These are phyloP conservation scores for Trichoderma aggressivum DNA, from an alignment of 2,329 filamentous ascomycete genomes.

Conservation along the genomic window DNA sequence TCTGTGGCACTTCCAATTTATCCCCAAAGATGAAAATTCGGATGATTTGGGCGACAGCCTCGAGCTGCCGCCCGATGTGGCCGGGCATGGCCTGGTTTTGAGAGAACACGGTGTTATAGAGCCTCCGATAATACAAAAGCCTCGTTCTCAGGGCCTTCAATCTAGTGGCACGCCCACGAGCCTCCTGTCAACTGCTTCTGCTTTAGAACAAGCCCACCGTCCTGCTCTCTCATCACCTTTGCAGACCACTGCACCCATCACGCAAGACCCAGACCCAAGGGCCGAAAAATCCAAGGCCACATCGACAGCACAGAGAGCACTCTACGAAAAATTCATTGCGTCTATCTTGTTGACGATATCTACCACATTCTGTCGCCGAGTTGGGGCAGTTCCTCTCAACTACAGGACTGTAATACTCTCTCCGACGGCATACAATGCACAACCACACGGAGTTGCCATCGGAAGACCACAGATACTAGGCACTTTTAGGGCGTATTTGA, in stretches of 20 bases:
- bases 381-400: conserved; percentile 51
- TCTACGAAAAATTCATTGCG: conserved; percentile 53
- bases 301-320: conserved; percentile 35
- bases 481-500: conserved; percentile 53
- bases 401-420: conserved; percentile 50
- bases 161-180: conserved; percentile 45
- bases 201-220: conserved; percentile 36
- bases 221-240: conserved; percentile 20
- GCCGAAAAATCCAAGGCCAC: conserved; percentile 26
- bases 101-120: conserved; percentile 52
- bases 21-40: conserved; percentile 39
- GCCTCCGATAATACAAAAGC: conserved; percentile 46
- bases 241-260: conserved; percentile 5
- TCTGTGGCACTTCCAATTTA: conserved; percentile 54
- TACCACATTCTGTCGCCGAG: conserved; percentile 46
- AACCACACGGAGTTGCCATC: conserved; percentile 21
- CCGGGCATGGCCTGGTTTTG: conserved; percentile 42
- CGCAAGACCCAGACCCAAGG: conserved; percentile 28
- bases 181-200: conserved; percentile 42
- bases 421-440: conserved; percentile 21
- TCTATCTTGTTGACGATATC: conserved; percentile 52
- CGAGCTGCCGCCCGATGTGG: conserved; percentile 41
- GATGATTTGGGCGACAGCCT: conserved; percentile 29
- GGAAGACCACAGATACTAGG: conserved; percentile 38
- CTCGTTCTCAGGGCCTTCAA: conserved; percentile 38